A percentile compares a stretch with the other conserved stretches of the same genome.
Evolutionary conservation across 495 filamentous ascomycete species (phyloP).

Genomic region (Parmelia sp.): DNA sequence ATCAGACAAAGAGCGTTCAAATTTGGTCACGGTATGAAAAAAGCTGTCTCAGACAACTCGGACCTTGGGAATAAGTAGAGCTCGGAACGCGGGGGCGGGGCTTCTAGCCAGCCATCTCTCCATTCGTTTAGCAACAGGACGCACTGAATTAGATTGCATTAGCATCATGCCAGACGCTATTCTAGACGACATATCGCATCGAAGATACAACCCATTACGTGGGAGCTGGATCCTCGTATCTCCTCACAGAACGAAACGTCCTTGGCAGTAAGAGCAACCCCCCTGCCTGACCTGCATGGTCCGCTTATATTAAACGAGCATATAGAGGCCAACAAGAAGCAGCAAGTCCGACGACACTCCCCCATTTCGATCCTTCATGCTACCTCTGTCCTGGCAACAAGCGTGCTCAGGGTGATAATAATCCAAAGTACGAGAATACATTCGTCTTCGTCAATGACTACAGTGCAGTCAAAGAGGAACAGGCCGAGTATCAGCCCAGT

Average conservation of each 20-base stretch:
- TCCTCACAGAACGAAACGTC: slow-evolving; percentile 89
- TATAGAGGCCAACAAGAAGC: slow-evolving; percentile 83
- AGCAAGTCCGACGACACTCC: slow-evolving; percentile 67
- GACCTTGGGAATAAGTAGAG: no score
- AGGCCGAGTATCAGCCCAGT: slow-evolving; percentile 59
- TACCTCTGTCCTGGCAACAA: slow-evolving; percentile 95
- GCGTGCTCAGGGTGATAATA: slow-evolving; percentile 81
- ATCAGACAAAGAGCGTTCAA: no score
- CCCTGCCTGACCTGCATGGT: slow-evolving; percentile 11
- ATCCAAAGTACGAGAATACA: slow-evolving; percentile 78
- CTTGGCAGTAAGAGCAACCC: slow-evolving; percentile 73
- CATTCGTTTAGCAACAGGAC: not conserved
- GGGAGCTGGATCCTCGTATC: slow-evolving; percentile 91
- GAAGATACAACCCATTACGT: slow-evolving; percentile 85
- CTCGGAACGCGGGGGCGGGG: no score
- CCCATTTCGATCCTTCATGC: slow-evolving; percentile 77
- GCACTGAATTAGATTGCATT: not conserved
- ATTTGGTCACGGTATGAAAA: no score
- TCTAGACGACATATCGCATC: slow-evolving; percentile 93
- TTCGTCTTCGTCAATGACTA: slow-evolving; percentile 98
- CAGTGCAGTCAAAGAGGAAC: slow-evolving; percentile 90
- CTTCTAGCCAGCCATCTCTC: not conserved
- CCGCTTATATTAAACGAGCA: slow-evolving; percentile 9
- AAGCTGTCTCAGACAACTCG: no score
- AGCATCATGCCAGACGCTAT: slow-evolving; percentile 57